These are phyloP conservation scores for Calonectria honghensis DNA, from an alignment of 2,329 filamentous ascomycete genomes.

Conservation along the genomic window DNA sequence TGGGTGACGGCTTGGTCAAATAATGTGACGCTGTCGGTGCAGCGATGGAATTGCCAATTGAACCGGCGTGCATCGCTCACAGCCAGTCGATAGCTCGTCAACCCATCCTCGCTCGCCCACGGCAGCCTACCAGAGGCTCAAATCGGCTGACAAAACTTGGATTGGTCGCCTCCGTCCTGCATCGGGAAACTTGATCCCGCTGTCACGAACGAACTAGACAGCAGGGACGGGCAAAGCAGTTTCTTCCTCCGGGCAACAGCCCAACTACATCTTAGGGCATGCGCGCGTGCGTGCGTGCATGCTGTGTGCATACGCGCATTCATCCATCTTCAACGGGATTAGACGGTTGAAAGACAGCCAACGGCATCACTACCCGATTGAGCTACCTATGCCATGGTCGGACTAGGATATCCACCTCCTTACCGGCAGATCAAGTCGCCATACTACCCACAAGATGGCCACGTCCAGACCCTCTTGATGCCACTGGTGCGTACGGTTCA, in stretches of 20 bases:
- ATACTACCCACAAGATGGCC: not conserved
- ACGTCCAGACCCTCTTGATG: constrained; percentile 4
- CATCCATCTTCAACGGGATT: constrained; percentile 19
- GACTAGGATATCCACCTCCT: constrained; percentile 12
- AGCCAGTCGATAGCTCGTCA: constrained; percentile 6
- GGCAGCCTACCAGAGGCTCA: not conserved
- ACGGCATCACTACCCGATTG: constrained; percentile 12
- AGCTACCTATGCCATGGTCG: not conserved
- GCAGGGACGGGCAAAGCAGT: constrained; percentile 13
- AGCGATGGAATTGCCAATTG: not conserved
- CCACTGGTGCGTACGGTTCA: not conserved
- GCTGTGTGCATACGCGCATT: not conserved
- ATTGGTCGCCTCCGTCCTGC: not conserved
- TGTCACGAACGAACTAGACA: not conserved
- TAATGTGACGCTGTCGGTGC: constrained; percentile 1
- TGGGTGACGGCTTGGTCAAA: constrained; percentile 3
- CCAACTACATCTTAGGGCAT: not conserved
- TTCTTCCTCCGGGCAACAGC: not conserved
- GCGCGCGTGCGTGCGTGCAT: not conserved
- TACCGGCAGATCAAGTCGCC: not conserved
- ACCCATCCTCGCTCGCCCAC: not conserved
- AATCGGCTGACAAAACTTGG: not conserved
- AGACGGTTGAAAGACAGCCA: constrained; percentile 4
- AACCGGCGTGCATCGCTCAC: not conserved
- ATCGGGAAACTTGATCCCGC: constrained; percentile 10